These are phyloP conservation scores for Alternaria viburni DNA, from an alignment of 2,329 filamentous ascomycete species.

Conservation along the genomic window DNA sequence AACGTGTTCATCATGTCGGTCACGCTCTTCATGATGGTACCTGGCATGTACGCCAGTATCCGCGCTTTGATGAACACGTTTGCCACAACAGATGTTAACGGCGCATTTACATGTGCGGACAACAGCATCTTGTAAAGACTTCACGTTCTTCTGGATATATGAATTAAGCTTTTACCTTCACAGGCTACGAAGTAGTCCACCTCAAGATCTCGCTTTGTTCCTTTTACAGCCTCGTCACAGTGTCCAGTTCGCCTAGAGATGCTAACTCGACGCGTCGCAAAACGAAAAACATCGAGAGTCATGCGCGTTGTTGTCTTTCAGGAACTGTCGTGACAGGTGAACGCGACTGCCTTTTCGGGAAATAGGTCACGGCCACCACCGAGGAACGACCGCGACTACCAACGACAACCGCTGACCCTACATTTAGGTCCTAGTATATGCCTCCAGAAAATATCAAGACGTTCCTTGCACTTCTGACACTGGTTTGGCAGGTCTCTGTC, in stretches of 20 bases:
- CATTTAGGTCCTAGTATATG: not conserved
- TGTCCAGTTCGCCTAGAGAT: not conserved
- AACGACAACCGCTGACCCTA: not conserved
- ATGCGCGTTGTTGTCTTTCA: not conserved
- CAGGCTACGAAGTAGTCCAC: not conserved
- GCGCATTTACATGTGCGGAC: conserved; percentile 38
- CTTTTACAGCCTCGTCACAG: not conserved
- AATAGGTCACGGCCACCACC: not conserved
- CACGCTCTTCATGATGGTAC: conserved; percentile 32
- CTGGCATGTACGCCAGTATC: conserved; percentile 37
- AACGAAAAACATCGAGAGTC: not conserved
- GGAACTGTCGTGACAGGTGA: not conserved
- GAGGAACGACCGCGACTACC: not conserved
- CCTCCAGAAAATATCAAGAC: not conserved
- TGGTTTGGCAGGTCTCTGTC: not conserved
- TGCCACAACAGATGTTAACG: conserved; percentile 34
- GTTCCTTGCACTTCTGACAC: not conserved
- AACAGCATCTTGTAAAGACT: conserved; percentile 29
- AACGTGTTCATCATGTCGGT: conserved; percentile 31
- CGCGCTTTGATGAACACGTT: conserved; percentile 28
- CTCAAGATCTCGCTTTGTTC: not conserved
- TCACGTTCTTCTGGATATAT: not conserved
- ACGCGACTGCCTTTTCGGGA: not conserved
- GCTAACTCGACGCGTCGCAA: not conserved
- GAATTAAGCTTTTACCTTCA: not conserved